Percentiles rank a stretch among this genome's conserved stretches.
Conservation (phyloP, 2,329 filamentous ascomycete species). For the Cladophialophora exuberans region DNA sequence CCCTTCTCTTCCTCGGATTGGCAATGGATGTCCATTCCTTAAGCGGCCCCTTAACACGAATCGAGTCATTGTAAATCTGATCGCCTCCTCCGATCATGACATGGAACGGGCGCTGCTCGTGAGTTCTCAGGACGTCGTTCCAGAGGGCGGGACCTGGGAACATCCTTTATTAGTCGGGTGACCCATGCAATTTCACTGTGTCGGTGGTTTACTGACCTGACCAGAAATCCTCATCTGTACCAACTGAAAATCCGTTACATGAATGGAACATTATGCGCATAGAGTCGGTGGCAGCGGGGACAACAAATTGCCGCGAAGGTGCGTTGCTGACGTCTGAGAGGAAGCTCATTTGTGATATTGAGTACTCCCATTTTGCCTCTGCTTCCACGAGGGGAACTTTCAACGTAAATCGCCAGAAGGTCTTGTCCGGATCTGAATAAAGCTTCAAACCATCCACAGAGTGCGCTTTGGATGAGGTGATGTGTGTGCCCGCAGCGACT, state of each 20-base stretch:
- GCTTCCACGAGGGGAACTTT: slow-evolving; percentile 68
- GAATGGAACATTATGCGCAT: slow-evolving; percentile 73
- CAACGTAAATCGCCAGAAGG: slow-evolving; percentile 63
- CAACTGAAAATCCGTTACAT: slow-evolving; percentile 70
- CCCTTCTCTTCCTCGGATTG: slow-evolving; percentile 63
- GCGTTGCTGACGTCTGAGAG: slow-evolving; percentile 57
- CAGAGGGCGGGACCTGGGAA: slow-evolving; percentile 60
- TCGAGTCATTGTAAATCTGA: slow-evolving; percentile 77
- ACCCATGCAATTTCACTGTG: neutral
- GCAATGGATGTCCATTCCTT: slow-evolving; percentile 64
- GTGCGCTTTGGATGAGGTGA: slow-evolving; percentile 7
- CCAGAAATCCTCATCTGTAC: slow-evolving; percentile 66
- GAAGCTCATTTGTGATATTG: slow-evolving; percentile 68
- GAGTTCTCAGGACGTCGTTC: slow-evolving; percentile 66
- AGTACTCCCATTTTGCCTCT: slow-evolving; percentile 80
- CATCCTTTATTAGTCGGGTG: slow-evolving; percentile 8
- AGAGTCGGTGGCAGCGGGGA: slow-evolving; percentile 63
- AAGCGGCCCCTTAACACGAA: slow-evolving; percentile 81
- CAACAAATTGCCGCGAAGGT: slow-evolving; percentile 54
- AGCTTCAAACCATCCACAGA: slow-evolving; percentile 56
- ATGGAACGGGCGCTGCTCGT: slow-evolving; percentile 63
- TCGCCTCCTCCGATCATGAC: slow-evolving; percentile 88
- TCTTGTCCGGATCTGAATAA: slow-evolving; percentile 61
- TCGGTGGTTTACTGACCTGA: slow-evolving; percentile 35
- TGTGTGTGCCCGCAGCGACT: slow-evolving; percentile 8